Evolutionary conservation across 2,329 filamentous ascomycete species (phyloP), one percentile per base, ranked within the genome.

Genomic region (Periconia sp.): DNA sequence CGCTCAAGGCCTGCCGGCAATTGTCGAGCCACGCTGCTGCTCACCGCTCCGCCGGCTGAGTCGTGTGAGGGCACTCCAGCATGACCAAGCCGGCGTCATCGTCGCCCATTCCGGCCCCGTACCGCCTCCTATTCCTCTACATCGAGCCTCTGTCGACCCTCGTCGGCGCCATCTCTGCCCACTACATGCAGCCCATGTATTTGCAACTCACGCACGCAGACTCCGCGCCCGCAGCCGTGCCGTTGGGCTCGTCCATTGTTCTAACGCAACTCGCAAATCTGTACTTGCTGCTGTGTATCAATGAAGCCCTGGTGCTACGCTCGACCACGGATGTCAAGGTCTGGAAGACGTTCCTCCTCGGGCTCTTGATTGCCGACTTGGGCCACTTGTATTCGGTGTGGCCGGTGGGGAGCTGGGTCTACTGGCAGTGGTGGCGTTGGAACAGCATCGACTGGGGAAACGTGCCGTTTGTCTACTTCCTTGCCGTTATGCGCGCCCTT

Each of bases 261-360:
- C 75, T 92, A 57, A 83, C 84, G 13, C 88, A 92, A 71, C 79
- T 92, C 22, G 86, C 86, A 30, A 92, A 90, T 69, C 75, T 92
- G 50, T 92, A 92, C 71, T 69, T 92, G 26, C 80, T 88, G 44
- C 89, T 92, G 68, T 83, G 86, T 41, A 70, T 92, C 59, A 89
- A 87, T 71, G 88, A 94, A 71, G 87, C 86, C 2, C 71, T 90
- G 17, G 84, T 92, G 10, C 77, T 92, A 52, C 84, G 89, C 29
- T 77, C 81, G 12, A 89, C 88, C 5, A 73, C 74, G 36, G 84
- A 91, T 70, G 61, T 85, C 23, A 75, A 76, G 17, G 87, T 92
- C 43, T 92, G 88, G 88, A 78, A 74, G 52, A 76, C 81, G 1
- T 75, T 92, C 18, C 73, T 92, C 4, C 71, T 86, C 32, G 84